Conservation (phyloP, 306 rosid species). For the Lagenaria siceraria region DNA sequence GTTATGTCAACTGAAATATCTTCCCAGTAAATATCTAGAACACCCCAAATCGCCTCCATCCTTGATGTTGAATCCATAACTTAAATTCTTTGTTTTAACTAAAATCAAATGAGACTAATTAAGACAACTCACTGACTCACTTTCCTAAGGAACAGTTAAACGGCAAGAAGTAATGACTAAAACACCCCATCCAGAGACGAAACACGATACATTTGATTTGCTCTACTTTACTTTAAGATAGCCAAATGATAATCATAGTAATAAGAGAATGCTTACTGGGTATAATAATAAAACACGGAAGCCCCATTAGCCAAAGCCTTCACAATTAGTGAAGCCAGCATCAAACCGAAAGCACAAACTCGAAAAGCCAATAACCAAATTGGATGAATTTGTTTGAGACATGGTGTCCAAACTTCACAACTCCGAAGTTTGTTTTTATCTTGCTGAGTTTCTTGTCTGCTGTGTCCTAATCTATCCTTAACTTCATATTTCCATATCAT, state of each 20-base stretch:
- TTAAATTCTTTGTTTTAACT: neutral
- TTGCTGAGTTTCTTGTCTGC: conserved; percentile 26
- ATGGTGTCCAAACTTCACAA: conserved; percentile 64
- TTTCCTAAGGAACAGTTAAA: neutral
- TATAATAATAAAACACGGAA: conserved; percentile 42
- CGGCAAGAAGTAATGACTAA: neutral
- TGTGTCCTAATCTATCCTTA: conserved; percentile 16
- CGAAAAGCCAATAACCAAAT: conserved; percentile 41
- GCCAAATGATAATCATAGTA: neutral
- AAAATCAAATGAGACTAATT: neutral
- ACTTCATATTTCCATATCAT: conserved; percentile 36
- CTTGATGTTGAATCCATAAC: neutral
- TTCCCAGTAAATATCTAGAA: neutral
- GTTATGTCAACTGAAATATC: neutral
- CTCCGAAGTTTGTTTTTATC: conserved; percentile 11
- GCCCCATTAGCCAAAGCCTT: conserved; percentile 27
- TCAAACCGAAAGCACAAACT: conserved; percentile 24
- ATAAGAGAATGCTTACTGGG: conserved; percentile 51
- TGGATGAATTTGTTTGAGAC: conserved; percentile 55
- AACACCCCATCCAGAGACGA: neutral
- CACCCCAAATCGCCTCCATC: neutral
- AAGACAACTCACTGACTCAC: neutral
- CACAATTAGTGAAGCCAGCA: conserved; percentile 31
- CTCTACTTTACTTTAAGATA: neutral
- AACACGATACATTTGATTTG: neutral